Base-by-base conservation (phyloP, 2,329 filamentous ascomycete genomes). In the Talaromyces albobiverticillius region DNA sequence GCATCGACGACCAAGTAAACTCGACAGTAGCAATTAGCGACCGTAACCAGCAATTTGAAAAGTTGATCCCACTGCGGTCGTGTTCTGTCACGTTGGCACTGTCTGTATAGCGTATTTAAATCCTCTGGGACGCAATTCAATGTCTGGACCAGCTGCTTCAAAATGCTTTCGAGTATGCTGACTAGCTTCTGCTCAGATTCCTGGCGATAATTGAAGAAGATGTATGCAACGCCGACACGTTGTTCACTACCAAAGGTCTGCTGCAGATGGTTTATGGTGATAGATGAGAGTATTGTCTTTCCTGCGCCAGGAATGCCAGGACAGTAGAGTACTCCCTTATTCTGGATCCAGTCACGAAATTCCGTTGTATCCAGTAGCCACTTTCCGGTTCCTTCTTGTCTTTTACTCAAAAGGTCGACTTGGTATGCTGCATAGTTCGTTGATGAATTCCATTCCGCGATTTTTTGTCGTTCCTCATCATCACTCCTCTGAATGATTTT, bases 291-390 rank as follows among this genome's bases (percentile, higher is more conserved):
- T 5, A 79, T 76, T 0, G 77, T 80, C 61, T 81, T 82, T 0
- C 79, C 77, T 0, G 76, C 73, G 2, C 79, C 77, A 0, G 77
- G 77, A 13, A 79, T 77, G 0, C 78, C 76, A 3, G 70, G 69
- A 52, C 76, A 81, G 14, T 25, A 46, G 20, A 46, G 23, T 16
- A 46, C 23, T 16, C 23, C 20, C 13, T 26, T 46, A 25, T 16
- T 13, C 6, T 48, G 32, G 3, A 48, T 13, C 29, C 46, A 48
- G n/a, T 48, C 29, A 18, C 22, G 26, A 26, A 48, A 48, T 48
- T 48, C 29, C 10, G n/a, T 48, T 18, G 46, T 20, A 18, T 48
- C 18, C 18, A 48, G 14, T 48, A 48, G 46, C 46, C 46, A 48
- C 16, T 48, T 9, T 22, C 46, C 46, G 10, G 46, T 36, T 5